phyloP scores from a whole-genome alignment of 1,284 basidiomycete species.

The Chondrostereum purpureum region DNA sequence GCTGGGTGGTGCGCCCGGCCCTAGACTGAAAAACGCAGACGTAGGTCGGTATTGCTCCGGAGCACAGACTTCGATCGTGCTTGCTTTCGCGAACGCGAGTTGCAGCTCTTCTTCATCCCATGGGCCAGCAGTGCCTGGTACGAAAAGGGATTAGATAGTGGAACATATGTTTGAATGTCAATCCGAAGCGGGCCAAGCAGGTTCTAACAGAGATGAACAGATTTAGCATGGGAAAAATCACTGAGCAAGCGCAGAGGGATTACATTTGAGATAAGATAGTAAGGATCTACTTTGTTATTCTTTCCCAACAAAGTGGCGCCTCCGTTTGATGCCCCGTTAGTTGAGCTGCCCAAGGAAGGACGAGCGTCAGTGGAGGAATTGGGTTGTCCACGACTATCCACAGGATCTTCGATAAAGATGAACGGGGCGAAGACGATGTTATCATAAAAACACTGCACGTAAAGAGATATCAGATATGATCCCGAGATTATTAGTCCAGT shows the following conservation, averaged over 20 bases:
- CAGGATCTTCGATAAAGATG: constrained; percentile 89
- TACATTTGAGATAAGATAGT: constrained; percentile 82
- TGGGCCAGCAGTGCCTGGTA: constrained; percentile 63
- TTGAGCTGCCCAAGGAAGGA: constrained; percentile 31
- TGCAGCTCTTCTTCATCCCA: constrained; percentile 71
- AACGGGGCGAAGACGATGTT: constrained; percentile 95
- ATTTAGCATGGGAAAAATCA: not conserved
- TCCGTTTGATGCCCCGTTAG: constrained; percentile 22
- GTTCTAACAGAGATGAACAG: constrained; percentile 36
- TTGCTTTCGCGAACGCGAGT: constrained; percentile 63
- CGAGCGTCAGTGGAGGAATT: constrained; percentile 40
- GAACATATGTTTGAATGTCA: constrained; percentile 62
- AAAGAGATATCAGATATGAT: no score
- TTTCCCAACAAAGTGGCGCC: constrained; percentile 41
- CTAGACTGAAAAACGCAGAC: constrained; percentile 41
- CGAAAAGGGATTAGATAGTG: constrained; percentile 67
- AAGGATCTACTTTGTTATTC: constrained; percentile 79
- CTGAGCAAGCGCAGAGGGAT: constrained; percentile 24
- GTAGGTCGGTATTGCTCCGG: constrained; percentile 32
- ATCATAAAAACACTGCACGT: constrained; percentile 83
- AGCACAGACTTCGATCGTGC: constrained; percentile 50
- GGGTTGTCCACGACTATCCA: constrained; percentile 58
- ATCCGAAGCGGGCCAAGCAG: constrained; percentile 71
- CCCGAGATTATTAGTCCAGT: no score
- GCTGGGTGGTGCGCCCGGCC: constrained; percentile 26